Evolutionary conservation across 305 asterid species (phyloP).

Genomic region (Solanum hybrid): DNA sequence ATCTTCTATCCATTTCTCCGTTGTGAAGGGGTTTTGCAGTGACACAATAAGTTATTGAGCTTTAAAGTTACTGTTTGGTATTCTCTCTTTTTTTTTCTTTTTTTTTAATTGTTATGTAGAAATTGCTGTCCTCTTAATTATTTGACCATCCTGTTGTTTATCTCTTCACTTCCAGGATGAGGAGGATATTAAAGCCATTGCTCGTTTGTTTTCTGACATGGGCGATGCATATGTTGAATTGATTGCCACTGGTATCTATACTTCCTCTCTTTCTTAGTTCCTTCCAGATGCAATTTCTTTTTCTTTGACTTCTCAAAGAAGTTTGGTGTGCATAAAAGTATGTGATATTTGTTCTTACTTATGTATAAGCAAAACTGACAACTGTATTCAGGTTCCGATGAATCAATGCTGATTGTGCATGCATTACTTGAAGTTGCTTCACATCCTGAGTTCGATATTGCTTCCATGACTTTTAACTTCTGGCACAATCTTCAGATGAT

Average conservation of each 20-base stretch:
- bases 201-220: slow-evolving; percentile 96
- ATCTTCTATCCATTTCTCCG: neutral
- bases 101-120: neutral
- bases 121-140: neutral
- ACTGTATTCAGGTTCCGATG: slow-evolving; percentile 83
- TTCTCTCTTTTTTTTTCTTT: neutral
- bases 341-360: neutral
- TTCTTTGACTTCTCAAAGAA: neutral
- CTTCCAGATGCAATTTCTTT: neutral
- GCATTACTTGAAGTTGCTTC: slow-evolving; percentile 95
- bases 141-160: neutral
- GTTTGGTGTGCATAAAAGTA: neutral
- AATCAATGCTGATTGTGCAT: slow-evolving; percentile 88
- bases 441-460: slow-evolving; percentile 95
- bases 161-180: slow-evolving; percentile 65
- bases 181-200: slow-evolving; percentile 98
- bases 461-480: slow-evolving; percentile 98
- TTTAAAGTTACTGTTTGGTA: neutral
- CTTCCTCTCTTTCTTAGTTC: slow-evolving; percentile 14
- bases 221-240: slow-evolving; percentile 95
- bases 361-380: slow-evolving; percentile 6
- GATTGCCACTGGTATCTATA: slow-evolving; percentile 81
- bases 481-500: slow-evolving; percentile 94
- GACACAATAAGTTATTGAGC: neutral
- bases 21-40: neutral